Base-by-base conservation (phyloP, 441 rosid species). In the Euphorbia celastroides region DNA sequence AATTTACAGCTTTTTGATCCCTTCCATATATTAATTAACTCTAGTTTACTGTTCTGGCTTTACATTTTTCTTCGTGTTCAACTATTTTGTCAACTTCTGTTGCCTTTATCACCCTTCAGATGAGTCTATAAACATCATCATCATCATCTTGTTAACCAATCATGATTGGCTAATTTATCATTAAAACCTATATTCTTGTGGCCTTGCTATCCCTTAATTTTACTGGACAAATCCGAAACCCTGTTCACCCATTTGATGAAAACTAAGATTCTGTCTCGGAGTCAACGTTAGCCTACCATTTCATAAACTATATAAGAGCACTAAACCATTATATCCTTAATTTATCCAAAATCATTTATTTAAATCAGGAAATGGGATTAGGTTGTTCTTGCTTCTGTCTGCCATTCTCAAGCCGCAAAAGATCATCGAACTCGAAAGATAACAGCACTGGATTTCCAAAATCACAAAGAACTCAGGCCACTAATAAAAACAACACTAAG, bases 341-440 rank as follows among this genome's bases (percentile, higher is more conserved):
- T 7, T 25, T 7, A 16, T 8, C 16, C 23, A 13, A 2, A 16
- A 14, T 19, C 10, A 51, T 32, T 22, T 3, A 7, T 46, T 42
- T 13, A 32, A 17, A 32, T 14, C 50, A 44, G 51, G 48, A 60
- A 52, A 78, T 82, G 83, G 79, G 78, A 20, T 42, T 10, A 19
- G 28, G 69, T 34, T 42, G 57, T 50, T 48, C 54, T 32, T 69
- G 66, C 63, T 32, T 69, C 19, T 7, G 17, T 0, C 30, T 17
- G 16, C 8, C 51, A 55, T 44, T 3, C 10, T 22, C 60, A 0
- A 11, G 44, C 9, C 7, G 25, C 1, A 23, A 69, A 50, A 51
- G 41, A 23, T 11, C 13, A 5, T n/a, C 50, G 5, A 14, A 36
- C 13, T 9, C 6, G 7, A 32, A 50, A 0, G 16, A 61, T 36